phyloP scores from a whole-genome alignment of 1,284 basidiomycete species.

The Sphaerobolus stellatus region DNA sequence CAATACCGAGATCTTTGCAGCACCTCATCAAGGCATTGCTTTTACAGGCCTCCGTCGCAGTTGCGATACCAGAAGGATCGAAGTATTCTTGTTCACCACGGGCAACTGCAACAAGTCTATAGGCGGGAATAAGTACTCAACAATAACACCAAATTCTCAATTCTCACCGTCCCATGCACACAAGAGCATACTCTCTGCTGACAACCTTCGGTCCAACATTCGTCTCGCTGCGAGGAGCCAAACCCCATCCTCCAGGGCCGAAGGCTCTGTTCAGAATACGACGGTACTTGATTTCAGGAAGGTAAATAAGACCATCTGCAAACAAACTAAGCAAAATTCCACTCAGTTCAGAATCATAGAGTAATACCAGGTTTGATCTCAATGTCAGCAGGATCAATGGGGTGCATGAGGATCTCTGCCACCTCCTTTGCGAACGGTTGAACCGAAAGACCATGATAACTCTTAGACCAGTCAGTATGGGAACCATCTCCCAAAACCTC shows the following conservation, averaged over 20 bases:
- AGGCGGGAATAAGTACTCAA: neutral
- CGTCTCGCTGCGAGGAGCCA: constrained; percentile 91
- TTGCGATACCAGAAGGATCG: constrained; percentile 87
- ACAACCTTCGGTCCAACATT: constrained; percentile 89
- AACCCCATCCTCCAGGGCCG: constrained; percentile 96
- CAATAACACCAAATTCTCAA: neutral
- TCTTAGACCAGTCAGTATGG: constrained; percentile 81
- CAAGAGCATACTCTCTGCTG: constrained; percentile 91
- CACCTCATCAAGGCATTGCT: constrained; percentile 97
- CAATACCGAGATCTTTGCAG: constrained; percentile 95
- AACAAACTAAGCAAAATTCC: neutral
- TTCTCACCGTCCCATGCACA: constrained; percentile 85
- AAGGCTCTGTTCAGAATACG: constrained; percentile 92
- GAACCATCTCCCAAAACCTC: constrained; percentile 21
- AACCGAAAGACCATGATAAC: constrained; percentile 79
- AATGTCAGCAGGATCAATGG: constrained; percentile 76
- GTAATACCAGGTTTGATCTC: constrained; percentile 88
- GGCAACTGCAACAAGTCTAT: constrained; percentile 85
- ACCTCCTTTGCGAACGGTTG: constrained; percentile 80
- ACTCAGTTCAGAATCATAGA: constrained; percentile 1
- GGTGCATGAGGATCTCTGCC: constrained; percentile 71
- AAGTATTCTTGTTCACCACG: constrained; percentile 98
- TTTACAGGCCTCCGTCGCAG: constrained; percentile 94
- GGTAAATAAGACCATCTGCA: constrained; percentile 89
- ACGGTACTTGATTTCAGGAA: constrained; percentile 98